A percentile compares a stretch with the other conserved stretches of the same genome.
These are phyloP conservation scores for Corymbia maculata DNA, from an alignment of 345 rosid genomes.

Conservation along the genomic window DNA sequence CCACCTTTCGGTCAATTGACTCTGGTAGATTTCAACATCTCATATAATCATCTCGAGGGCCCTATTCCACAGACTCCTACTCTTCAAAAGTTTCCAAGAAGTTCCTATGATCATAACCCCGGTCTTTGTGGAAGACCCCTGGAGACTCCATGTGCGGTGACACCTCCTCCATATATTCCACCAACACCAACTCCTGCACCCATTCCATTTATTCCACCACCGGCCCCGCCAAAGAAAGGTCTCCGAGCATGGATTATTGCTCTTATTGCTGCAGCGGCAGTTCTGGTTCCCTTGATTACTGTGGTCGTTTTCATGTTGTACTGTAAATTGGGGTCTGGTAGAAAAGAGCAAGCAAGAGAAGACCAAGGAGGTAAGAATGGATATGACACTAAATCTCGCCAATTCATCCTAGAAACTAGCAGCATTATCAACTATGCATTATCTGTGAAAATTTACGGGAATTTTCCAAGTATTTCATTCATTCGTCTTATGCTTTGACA, in stretches of 20 bases:
- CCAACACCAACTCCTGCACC: not conserved
- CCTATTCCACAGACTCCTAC: slow-evolving; percentile 24
- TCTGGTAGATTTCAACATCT: slow-evolving; percentile 31
- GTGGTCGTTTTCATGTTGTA: slow-evolving; percentile 18
- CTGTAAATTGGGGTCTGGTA: not conserved
- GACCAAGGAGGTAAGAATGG: slow-evolving; percentile 9
- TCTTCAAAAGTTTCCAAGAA: slow-evolving; percentile 20
- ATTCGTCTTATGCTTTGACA: not conserved
- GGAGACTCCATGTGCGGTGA: slow-evolving; percentile 9
- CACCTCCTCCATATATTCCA: slow-evolving; percentile 1
- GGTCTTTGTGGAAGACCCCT: slow-evolving; percentile 42
- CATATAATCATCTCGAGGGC: slow-evolving; percentile 34
- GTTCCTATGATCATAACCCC: slow-evolving; percentile 25
- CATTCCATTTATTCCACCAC: not conserved
- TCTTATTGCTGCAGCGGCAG: slow-evolving; percentile 17
- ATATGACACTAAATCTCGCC: not conserved
- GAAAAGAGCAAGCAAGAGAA: not conserved
- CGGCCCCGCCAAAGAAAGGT: not conserved
- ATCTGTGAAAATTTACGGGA: not conserved
- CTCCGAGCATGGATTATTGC: slow-evolving; percentile 8
- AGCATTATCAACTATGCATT: not conserved
- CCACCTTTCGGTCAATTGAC: slow-evolving; percentile 33
- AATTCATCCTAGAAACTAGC: not conserved
- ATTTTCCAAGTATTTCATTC: not conserved
- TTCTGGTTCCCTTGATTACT: slow-evolving; percentile 10